These are phyloP conservation scores for Zalerion maritima DNA, from an alignment of 495 filamentous ascomycete species.

Conservation along the genomic window DNA sequence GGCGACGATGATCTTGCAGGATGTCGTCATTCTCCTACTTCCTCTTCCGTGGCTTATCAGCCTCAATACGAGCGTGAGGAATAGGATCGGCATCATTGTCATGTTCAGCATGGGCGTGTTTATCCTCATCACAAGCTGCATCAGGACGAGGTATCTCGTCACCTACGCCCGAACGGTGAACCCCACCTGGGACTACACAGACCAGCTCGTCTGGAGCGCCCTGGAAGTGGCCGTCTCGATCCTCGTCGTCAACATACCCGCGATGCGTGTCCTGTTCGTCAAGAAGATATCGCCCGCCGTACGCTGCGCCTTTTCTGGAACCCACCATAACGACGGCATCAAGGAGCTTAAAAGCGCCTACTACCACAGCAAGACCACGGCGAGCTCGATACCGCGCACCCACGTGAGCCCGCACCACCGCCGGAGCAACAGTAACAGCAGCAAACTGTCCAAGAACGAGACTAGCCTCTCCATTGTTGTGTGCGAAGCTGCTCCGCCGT, in stretches of 20 bases:
- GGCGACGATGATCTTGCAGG: slow-evolving; percentile 22
- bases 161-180: slow-evolving; percentile 20
- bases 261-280: slow-evolving; percentile 19
- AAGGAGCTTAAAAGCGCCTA: too few species aligned
- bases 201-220: slow-evolving; percentile 26
- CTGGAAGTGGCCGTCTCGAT: slow-evolving; percentile 28
- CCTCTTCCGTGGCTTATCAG: slow-evolving; percentile 21
- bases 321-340: background rate
- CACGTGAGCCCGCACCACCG: background rate
- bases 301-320: slow-evolving; percentile 9
- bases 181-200: slow-evolving; percentile 25
- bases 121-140: slow-evolving; percentile 23
- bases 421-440: background rate
- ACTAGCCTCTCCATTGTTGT: slow-evolving; percentile 1
- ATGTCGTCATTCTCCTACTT: slow-evolving; percentile 25
- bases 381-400: too few species aligned
- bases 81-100: slow-evolving; percentile 21
- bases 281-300: slow-evolving; percentile 10
- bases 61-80: slow-evolving; percentile 17
- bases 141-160: slow-evolving; percentile 20
- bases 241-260: slow-evolving; percentile 25
- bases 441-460: background rate
- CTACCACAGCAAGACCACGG: too few species aligned
- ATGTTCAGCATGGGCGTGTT: slow-evolving; percentile 33
- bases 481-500: background rate